Conservation (phyloP, 345 rosid genomes). For the Pugionium cornutum region DNA sequence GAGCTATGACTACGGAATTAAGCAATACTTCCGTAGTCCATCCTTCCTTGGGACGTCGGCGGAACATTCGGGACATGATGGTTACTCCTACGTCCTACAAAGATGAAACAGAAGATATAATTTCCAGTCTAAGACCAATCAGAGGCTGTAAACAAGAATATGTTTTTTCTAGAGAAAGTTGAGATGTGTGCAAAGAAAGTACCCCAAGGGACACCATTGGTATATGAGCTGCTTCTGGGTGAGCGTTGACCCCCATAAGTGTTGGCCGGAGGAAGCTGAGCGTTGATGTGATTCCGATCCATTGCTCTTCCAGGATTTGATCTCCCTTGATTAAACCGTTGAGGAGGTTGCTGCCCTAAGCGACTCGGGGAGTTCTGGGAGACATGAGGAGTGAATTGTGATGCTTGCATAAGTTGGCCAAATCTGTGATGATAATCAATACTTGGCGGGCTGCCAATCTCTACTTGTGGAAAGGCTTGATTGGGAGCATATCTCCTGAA, state of each 20-base stretch:
- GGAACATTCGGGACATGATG: constrained; percentile 68
- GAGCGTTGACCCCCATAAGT: constrained; percentile 67
- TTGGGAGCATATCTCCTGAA: constrained; percentile 67
- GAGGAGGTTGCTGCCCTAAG: constrained; percentile 79
- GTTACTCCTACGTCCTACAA: constrained; percentile 79
- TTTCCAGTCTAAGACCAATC: constrained; percentile 15
- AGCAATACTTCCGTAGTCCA: constrained; percentile 82
- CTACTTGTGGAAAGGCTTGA: constrained; percentile 60
- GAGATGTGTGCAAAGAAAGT: constrained; percentile 35
- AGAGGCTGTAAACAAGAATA: not conserved
- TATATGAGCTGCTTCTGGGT: constrained; percentile 73
- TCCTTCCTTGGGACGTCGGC: constrained; percentile 82
- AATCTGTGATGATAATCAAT: constrained; percentile 63
- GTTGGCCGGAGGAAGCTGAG: constrained; percentile 68
- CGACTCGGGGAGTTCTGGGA: constrained; percentile 87
- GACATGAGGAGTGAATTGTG: constrained; percentile 49
- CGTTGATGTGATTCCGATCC: constrained; percentile 70
- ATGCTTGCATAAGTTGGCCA: constrained; percentile 48
- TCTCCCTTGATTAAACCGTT: constrained; percentile 59
- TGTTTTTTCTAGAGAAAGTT: not conserved
- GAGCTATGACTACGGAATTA: constrained; percentile 45
- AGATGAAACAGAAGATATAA: constrained; percentile 11
- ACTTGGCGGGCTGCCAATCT: constrained; percentile 71
- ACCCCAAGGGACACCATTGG: constrained; percentile 85
- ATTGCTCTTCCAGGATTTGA: constrained; percentile 49